Evolutionary conservation across 805 yeast genomes (phyloP), one percentile per base, ranked within the genome.

Genomic region (Candida sakaeoensis): DNA sequence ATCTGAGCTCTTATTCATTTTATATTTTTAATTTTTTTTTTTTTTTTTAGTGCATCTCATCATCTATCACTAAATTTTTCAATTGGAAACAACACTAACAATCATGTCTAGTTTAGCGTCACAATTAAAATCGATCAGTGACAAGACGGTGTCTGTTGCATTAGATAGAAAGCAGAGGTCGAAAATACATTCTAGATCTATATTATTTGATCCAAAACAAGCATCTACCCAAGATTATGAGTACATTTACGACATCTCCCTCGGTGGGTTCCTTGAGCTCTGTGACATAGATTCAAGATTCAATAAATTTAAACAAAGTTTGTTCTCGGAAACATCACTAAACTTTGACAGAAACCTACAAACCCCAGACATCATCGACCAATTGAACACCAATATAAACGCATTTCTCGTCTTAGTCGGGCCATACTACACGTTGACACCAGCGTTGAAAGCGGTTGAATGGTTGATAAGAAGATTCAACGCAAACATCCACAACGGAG

Each of bases 141-240:
- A 70, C 45, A 75, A 72, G 44, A 79, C 77, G 38, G 79, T 83
- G 34, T 78, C 91, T 25, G 78, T 85, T 39, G 88, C 89, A 2
- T 70, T 85, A 47, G 97, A 91, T 58, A 78, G 97, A 60, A 89
- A 89, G 61, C 74, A 78, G 51, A 74, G 97, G 60, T 86, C 89
- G 46, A 85, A 84, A 60, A 67, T 89, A 42, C 99, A 93, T 57
- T 80, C 95, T 27, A 82, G 87, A 28, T 93, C 99, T 35, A 76
- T 93, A 48, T 75, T 93, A 19, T 90, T 83, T 59, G 95, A 87
- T 31, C 74, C 96, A 8, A 80, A 82, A 52, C 80, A 79, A 45
- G 99, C 99, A 13, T 86, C 95, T n/a, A 77, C 90, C 25, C 98
- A 93, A 66, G 99, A 93, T 59, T 90, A 78, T 54, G 96, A 89